A percentile compares a stretch with the other conserved stretches of the same genome.
These are phyloP conservation scores for Citrus medica DNA, from an alignment of 345 rosid genomes.

Conservation along the genomic window DNA sequence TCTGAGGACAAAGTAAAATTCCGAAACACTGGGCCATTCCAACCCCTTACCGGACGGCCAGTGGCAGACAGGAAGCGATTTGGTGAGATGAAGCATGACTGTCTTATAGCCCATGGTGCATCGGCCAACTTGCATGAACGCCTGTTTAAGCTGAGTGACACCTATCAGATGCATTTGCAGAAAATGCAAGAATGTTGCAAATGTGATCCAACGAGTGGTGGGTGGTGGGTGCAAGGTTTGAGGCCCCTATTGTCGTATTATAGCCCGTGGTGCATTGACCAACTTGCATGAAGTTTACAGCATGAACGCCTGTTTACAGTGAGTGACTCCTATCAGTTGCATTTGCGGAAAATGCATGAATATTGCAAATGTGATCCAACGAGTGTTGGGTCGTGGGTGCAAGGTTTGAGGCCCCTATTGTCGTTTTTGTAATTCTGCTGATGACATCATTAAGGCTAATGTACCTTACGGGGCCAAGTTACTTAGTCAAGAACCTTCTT, in stretches of 20 bases:
- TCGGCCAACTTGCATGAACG: constrained; percentile 81
- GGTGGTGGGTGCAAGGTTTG: no score
- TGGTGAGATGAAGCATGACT: constrained; percentile 93
- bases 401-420: constrained; percentile 86
- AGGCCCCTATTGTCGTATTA: no score
- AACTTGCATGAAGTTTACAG: no score
- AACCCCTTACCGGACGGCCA: constrained; percentile 89
- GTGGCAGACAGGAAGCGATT: constrained; percentile 84
- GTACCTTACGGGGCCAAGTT: constrained; percentile 77
- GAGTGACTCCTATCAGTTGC: no score
- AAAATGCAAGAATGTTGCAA: constrained; percentile 56
- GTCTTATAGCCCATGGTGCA: constrained; percentile 86
- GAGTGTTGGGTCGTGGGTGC: constrained; percentile 46
- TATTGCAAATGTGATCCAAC: constrained; percentile 44
- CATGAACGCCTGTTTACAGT: no score
- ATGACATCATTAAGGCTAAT: constrained; percentile 19
- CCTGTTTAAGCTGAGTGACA: constrained; percentile 74
- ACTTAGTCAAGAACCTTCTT: constrained; percentile 74
- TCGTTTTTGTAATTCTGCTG: constrained; percentile 51
- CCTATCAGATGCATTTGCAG: constrained; percentile 77
- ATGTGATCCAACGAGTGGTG: no score
- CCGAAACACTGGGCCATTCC: constrained; percentile 90
- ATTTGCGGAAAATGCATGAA: not conserved
- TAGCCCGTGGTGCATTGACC: no score
- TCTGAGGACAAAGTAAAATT: constrained; percentile 91